Conservation (phyloP, 2,329 filamentous ascomycete species). For the Pyrenophora teres region DNA sequence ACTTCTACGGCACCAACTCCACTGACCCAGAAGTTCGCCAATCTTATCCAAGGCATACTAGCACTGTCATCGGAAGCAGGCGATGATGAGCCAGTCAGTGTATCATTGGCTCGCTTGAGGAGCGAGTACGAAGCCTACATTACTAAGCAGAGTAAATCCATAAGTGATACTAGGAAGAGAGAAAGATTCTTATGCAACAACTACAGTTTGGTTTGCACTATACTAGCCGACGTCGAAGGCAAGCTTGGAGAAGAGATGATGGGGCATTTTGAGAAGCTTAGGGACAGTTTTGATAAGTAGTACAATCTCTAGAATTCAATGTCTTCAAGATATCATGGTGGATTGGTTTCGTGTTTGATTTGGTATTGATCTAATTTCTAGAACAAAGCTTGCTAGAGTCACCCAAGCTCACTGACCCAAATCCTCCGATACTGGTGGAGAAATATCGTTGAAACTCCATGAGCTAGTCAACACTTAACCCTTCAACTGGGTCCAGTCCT, state of each 20-base stretch:
- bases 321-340: too few relatives aligned
- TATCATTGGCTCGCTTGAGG: constrained; percentile 76
- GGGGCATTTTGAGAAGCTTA: constrained; percentile 70
- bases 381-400: too few relatives aligned
- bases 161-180: constrained; percentile 77
- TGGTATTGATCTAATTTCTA: too few relatives aligned
- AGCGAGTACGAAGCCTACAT: constrained; percentile 84
- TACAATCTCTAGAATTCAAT: not conserved
- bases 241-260: constrained; percentile 77
- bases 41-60: constrained; percentile 84
- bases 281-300: constrained; percentile 45
- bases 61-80: constrained; percentile 85
- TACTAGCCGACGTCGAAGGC: constrained; percentile 73
- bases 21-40: constrained; percentile 92
- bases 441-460: too few relatives aligned
- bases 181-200: constrained; percentile 94
- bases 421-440: not conserved
- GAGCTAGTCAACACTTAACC: constrained; percentile 1
- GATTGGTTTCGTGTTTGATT: too few relatives aligned
- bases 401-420: not conserved
- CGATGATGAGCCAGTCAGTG: constrained; percentile 89
- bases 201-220: constrained; percentile 91
- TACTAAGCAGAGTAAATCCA: constrained; percentile 73
- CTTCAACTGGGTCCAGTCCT: constrained; percentile 28
- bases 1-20: constrained; percentile 83